Evolutionary conservation across 371 early-diverging fungal genomes (phyloP).

Genomic region (Mortierella sp.): DNA sequence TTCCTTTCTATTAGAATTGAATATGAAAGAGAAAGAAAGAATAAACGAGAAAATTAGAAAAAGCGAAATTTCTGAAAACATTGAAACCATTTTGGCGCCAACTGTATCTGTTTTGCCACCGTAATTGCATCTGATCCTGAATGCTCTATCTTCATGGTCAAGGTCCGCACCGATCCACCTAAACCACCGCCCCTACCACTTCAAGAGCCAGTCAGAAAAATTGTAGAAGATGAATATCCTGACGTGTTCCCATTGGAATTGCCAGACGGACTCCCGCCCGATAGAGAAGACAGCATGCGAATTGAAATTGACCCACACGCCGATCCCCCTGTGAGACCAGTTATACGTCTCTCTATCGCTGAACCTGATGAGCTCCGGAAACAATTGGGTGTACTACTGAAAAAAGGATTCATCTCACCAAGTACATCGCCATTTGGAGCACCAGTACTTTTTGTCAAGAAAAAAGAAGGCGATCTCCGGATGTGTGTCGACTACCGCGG

Average conservation of each 20-base stretch:
- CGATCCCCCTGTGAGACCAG: conserved; percentile 23
- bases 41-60: too few species aligned
- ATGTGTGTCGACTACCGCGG: conserved; percentile 20
- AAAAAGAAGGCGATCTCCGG: conserved; percentile 11
- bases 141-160: too few species aligned
- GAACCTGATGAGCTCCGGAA: neutral
- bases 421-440: neutral
- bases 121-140: too few species aligned
- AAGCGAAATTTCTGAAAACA: too few species aligned
- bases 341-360: conserved; percentile 24
- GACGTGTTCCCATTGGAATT: conserved; percentile 14
- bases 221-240: conserved; percentile 12
- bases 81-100: too few species aligned
- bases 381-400: neutral
- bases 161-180: too few species aligned
- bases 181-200: conserved; percentile 1
- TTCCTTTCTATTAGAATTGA: too few species aligned
- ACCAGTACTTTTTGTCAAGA: conserved; percentile 2
- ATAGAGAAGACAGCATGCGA: conserved; percentile 19
- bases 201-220: too few species aligned
- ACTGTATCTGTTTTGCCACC: too few species aligned
- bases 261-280: conserved; percentile 3
- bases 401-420: neutral
- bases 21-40: too few species aligned
- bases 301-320: conserved; percentile 29